phyloP scores from a whole-genome alignment of 441 rosid genomes.

The Gossypium aridum region DNA sequence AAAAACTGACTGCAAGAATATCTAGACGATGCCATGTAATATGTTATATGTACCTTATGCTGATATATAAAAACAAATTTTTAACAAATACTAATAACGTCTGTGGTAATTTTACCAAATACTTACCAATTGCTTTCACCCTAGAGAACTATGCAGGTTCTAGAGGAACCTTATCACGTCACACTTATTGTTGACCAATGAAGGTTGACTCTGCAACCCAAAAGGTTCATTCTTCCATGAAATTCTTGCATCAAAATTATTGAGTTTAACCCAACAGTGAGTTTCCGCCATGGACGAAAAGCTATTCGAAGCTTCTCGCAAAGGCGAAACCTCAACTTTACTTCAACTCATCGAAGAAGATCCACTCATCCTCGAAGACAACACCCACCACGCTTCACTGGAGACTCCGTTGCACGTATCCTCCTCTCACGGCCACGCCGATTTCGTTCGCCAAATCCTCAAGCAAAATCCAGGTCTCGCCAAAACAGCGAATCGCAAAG shows the following conservation, averaged over 20 bases:
- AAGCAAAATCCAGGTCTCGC: conserved; percentile 11
- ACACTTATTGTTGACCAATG: background rate
- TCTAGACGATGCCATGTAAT: too few species aligned
- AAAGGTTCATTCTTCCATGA: background rate
- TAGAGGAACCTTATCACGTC: background rate
- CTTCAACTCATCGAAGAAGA: conserved; percentile 3
- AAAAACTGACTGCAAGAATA: too few species aligned
- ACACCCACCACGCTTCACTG: background rate
- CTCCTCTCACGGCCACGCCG: background rate
- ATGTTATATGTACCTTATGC: too few species aligned
- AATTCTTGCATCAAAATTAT: background rate
- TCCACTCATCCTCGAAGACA: conserved; percentile 11
- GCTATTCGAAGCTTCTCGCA: conserved; percentile 11
- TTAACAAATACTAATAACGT: too few species aligned
- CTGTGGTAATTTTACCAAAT: too few species aligned
- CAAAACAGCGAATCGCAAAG: background rate
- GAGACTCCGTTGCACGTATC: conserved; percentile 9
- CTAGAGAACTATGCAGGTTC: too few species aligned
- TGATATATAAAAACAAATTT: too few species aligned
- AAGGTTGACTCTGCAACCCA: background rate
- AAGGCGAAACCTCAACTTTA: background rate
- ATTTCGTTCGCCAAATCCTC: conserved; percentile 9
- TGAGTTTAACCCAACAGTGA: too few species aligned
- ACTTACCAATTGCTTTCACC: too few species aligned
- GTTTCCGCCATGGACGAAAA: background rate